Conservation (phyloP, 164 flowering plant genomes). For the Magnolia officinalis region DNA sequence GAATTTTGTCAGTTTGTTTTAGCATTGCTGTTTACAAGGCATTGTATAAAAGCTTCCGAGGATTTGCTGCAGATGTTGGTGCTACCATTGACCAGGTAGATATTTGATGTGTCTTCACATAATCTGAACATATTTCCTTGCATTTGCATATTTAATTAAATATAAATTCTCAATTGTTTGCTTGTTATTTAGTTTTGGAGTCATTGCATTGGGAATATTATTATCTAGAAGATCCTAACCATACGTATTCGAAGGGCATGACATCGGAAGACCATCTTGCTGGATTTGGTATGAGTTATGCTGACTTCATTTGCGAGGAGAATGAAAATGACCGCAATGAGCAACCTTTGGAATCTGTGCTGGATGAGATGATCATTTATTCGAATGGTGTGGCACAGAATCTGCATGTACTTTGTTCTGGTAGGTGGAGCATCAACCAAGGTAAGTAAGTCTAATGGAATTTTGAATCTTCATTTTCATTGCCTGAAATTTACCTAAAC, state of each 20-base stretch:
- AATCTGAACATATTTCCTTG: neutral
- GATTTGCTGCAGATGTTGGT: constrained; percentile 98
- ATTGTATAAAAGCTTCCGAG: constrained; percentile 92
- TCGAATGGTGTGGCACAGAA: constrained; percentile 29
- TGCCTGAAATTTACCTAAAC: too few species aligned
- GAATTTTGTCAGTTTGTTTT: constrained; percentile 13
- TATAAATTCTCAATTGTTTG: neutral
- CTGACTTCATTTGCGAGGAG: constrained; percentile 26
- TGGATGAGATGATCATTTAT: constrained; percentile 33
- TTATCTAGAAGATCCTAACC: neutral
- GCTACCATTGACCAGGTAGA: constrained; percentile 99
- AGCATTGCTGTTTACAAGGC: constrained; percentile 96
- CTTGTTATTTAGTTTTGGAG: too few species aligned
- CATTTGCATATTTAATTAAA: neutral
- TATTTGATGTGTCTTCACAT: neutral
- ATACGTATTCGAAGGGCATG: neutral
- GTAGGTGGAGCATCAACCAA: constrained; percentile 48
- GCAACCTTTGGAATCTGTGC: constrained; percentile 32
- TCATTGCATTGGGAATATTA: too few species aligned
- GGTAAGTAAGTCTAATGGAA: constrained; percentile 30
- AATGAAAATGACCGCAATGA: constrained; percentile 21
- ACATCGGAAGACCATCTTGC: constrained; percentile 27
- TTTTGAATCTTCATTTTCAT: neutral
- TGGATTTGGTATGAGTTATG: constrained; percentile 25
- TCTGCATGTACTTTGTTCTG: constrained; percentile 52